A percentile compares a stretch with the other conserved stretches of the same genome.
phyloP scores from a whole-genome alignment of 768 basidiomycete species.

The Lactarius psammicola region DNA sequence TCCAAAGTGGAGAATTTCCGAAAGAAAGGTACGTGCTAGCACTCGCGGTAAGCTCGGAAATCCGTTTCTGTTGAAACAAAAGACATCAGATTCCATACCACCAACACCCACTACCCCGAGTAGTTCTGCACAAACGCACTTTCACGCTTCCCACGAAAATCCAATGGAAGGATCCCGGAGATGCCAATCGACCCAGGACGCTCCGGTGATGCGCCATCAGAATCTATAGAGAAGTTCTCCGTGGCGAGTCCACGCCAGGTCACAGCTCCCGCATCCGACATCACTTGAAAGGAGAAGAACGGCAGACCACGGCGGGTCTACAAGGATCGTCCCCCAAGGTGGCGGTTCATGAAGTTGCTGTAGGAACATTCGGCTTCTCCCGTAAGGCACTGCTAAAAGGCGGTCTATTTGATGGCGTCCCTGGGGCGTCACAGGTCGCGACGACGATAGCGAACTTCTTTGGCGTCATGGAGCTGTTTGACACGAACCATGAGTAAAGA shows the following conservation, averaged over 20 bases:
- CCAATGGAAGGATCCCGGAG: slow-evolving; percentile 1
- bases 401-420: slow-evolving; percentile 7
- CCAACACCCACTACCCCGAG: neutral
- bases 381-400: neutral
- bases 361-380: neutral
- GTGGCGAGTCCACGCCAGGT: neutral
- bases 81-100: slow-evolving; percentile 4
- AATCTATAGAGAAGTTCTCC: slow-evolving; percentile 5
- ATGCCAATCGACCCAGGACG: slow-evolving; percentile 16
- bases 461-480: neutral
- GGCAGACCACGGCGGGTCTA: slow-evolving; percentile 9
- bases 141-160: slow-evolving; percentile 2
- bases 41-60: neutral
- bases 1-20: slow-evolving; percentile 15
- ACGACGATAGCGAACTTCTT: neutral
- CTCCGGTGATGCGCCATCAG: slow-evolving; percentile 17
- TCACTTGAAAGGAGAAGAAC: slow-evolving; percentile 6
- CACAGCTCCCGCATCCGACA: neutral
- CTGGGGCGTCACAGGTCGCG: neutral
- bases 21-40: slow-evolving; percentile 5
- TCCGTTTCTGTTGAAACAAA: slow-evolving; percentile 3
- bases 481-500: neutral
- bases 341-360: slow-evolving; percentile 12
- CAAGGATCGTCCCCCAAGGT: slow-evolving; percentile 15
- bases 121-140: slow-evolving; percentile 6